A percentile compares a stretch with the other conserved stretches of the same genome.
Conservation (phyloP, 2,329 filamentous ascomycete genomes). For the Fusarium newnesense region DNA sequence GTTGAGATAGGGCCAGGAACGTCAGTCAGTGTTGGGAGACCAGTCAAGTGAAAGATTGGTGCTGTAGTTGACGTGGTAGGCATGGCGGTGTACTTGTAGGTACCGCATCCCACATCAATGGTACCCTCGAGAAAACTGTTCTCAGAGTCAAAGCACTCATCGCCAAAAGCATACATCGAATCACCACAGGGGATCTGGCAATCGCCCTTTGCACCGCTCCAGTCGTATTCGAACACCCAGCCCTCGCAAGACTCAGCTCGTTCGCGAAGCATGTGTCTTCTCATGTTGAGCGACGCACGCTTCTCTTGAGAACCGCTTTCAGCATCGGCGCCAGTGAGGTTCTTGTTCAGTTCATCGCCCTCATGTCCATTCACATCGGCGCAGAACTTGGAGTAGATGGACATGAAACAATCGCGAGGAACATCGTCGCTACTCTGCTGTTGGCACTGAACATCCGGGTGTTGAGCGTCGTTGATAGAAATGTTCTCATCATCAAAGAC, state of each 20-base stretch:
- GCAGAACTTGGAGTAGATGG: slow-evolving; percentile 1
- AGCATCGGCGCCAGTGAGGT: background rate
- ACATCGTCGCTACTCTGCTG: background rate
- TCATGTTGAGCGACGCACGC: background rate
- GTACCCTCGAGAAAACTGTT: background rate
- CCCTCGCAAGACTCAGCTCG: background rate
- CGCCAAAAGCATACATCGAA: background rate
- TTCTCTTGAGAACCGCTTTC: background rate
- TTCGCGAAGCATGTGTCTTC: background rate
- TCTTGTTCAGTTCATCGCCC: background rate
- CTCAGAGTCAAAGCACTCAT: slow-evolving; percentile 2
- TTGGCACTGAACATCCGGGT: background rate
- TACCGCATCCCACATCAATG: background rate
- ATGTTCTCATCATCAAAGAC: slow-evolving; percentile 3
- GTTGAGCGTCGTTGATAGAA: background rate
- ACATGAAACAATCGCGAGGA: slow-evolving; percentile 3
- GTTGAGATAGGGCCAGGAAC: background rate
- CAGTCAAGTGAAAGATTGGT: background rate
- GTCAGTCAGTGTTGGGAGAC: background rate
- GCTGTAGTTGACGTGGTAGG: background rate
- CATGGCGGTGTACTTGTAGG: slow-evolving; percentile 1
- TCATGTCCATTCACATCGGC: background rate
- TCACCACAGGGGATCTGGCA: background rate
- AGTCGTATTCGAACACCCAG: background rate
- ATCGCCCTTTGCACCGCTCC: background rate